Evolutionary conservation across 2,329 filamentous ascomycete species (phyloP).

Genomic region (Pseudogymnoascus sp.): DNA sequence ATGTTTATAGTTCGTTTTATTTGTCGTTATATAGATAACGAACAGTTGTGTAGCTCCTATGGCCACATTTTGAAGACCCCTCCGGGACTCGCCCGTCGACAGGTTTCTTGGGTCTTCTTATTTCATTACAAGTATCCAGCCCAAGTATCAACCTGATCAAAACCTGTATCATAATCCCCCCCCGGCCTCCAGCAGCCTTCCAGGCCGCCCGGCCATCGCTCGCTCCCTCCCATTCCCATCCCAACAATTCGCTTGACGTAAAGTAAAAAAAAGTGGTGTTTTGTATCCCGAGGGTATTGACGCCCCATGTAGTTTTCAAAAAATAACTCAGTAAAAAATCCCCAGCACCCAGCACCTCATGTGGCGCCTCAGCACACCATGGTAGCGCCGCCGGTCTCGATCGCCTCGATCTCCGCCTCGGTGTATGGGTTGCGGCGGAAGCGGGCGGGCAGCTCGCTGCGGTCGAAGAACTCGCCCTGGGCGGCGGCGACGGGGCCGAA

Average conservation of each 20-base stretch:
- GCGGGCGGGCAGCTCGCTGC: conserved; percentile 74
- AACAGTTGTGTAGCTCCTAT: not conserved
- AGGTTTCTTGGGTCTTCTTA: not conserved
- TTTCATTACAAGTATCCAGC: conserved; percentile 6
- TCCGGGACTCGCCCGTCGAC: not conserved
- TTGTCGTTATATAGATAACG: not conserved
- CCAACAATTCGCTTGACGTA: conserved; percentile 1
- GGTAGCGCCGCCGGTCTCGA: conserved; percentile 86
- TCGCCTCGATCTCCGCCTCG: conserved; percentile 82
- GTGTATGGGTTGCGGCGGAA: conserved; percentile 72
- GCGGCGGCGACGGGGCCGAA: conserved; percentile 66
- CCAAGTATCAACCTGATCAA: conserved; percentile 3
- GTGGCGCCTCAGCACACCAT: conserved; percentile 33
- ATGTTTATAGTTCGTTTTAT: not conserved
- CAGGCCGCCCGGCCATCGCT: not conserved
- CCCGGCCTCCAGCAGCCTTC: not conserved
- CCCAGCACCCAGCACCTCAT: not conserved
- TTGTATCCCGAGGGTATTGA: conserved; percentile 3
- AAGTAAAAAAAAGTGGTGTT: not conserved
- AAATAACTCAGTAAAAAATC: not conserved
- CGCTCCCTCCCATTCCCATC: not conserved
- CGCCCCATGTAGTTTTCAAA: not conserved
- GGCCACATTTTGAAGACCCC: not conserved
- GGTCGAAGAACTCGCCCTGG: conserved; percentile 76
- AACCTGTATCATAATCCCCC: conserved; percentile 1